Evolutionary conservation across 169 alveolate genomes (phyloP), one percentile per base, ranked within the genome.

Genomic region (Ichthyophthirius multifiliis): DNA sequence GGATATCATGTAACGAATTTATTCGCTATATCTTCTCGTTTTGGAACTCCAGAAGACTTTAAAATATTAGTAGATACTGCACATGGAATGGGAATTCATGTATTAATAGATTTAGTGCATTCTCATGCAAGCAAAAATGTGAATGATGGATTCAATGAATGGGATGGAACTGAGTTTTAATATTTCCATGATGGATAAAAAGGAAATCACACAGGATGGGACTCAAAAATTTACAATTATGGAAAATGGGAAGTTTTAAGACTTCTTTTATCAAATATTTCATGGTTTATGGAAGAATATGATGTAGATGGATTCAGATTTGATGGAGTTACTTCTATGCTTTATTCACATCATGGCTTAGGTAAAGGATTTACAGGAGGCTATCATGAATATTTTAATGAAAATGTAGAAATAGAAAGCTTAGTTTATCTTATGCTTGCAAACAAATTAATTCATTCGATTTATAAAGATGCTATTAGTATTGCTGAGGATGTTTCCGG

Each of bases 401-500:
- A 91, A 41, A 87, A 85, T 39, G 86, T 91, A n/a, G 95, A 93
- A 74, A 76, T 83, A 23, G 96, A 92, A 75, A 93, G 96, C 10
- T 83, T 88, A 43, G 89, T 91, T 41, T 96, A 94, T 83, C 55
- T 94, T 62, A 92, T 95, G 96, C 91, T 96, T 12, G 99, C 98
- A 12, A 96, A 96, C 81, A 91, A 95, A 18, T 74, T 96, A 55
- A 90, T 91, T 43, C 96, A 95, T 76, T 34, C 83, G 41, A 80
- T 94, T 16, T 55, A 83, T 81, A 97, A 97, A 16, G 83, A 91
- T 46, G 95, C 96, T 31, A 93, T 96, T 75, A 83, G 97, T 1
- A 85, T 96, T 18, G 97, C 97, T 16, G 97, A 96, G 85, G 99
- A 96, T 81, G 96, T 94, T 20, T 89, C 96, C 23, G 98, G 98